Evolutionary conservation across 2,329 filamentous ascomycete genomes (phyloP).

Genomic region (Cercospora citrullina): DNA sequence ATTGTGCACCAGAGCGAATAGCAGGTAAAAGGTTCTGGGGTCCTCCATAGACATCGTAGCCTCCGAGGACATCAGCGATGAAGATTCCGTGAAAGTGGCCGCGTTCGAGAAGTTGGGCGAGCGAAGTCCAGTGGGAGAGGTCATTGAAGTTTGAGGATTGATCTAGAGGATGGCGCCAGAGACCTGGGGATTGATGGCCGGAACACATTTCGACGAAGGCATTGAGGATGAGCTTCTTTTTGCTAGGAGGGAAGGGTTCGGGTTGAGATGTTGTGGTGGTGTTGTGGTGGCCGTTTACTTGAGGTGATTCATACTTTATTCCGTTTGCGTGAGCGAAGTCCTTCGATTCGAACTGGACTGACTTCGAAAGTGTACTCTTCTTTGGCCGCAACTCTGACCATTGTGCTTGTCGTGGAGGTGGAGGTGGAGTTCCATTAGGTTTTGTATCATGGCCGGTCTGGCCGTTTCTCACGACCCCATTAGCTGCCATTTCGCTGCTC

Average conservation of each 20-base stretch:
- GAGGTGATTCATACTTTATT: too few species aligned
- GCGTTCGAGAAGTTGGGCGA: slow-evolving; percentile 60
- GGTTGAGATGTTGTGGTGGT: neutral
- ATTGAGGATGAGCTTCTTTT: slow-evolving; percentile 46
- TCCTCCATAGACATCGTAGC: slow-evolving; percentile 69
- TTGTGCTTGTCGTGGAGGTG: slow-evolving; percentile 13
- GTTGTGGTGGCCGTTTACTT: neutral
- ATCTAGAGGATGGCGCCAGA: slow-evolving; percentile 66
- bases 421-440: neutral
- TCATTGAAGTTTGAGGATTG: slow-evolving; percentile 62
- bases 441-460: neutral
- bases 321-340: neutral
- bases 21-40: slow-evolving; percentile 61
- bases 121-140: slow-evolving; percentile 60
- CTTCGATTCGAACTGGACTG: neutral
- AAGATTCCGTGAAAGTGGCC: slow-evolving; percentile 68
- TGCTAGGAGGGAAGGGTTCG: slow-evolving; percentile 11
- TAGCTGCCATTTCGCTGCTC: neutral
- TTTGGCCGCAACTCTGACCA: slow-evolving; percentile 2
- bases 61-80: slow-evolving; percentile 65
- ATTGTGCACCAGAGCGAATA: slow-evolving; percentile 64
- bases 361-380: neutral
- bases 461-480: neutral
- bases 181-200: slow-evolving; percentile 57
- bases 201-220: slow-evolving; percentile 45